Conservation (phyloP, 371 early-diverging fungal species). For the Dichotomocladium elegans region DNA sequence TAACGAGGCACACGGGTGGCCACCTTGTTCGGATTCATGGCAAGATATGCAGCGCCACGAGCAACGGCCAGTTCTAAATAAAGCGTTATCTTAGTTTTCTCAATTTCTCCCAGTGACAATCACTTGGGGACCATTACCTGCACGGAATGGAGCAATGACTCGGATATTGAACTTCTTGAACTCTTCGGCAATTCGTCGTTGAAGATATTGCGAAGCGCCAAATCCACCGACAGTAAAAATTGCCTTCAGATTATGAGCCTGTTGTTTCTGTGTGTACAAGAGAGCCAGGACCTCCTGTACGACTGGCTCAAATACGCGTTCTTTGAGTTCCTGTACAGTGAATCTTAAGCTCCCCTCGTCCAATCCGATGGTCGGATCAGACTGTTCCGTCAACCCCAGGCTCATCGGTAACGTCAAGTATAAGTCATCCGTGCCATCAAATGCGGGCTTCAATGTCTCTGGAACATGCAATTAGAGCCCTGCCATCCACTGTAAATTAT, state of each 20-base stretch:
- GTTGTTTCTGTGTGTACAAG: slow-evolving; percentile 25
- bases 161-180: slow-evolving; percentile 20
- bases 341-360: slow-evolving; percentile 34
- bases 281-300: slow-evolving; percentile 26
- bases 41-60: slow-evolving; percentile 46
- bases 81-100: not conserved
- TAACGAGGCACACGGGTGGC: slow-evolving; percentile 38
- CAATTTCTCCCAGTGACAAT: not conserved
- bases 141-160: slow-evolving; percentile 36
- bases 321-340: slow-evolving; percentile 32
- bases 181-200: slow-evolving; percentile 30
- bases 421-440: slow-evolving; percentile 53
- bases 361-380: slow-evolving; percentile 42
- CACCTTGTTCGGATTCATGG: slow-evolving; percentile 37
- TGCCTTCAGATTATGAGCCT: slow-evolving; percentile 33
- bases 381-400: slow-evolving; percentile 38
- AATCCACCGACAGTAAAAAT: slow-evolving; percentile 49
- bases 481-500: not conserved
- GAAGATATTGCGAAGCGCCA: slow-evolving; percentile 44
- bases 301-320: slow-evolving; percentile 43
- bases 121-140: slow-evolving; percentile 18
- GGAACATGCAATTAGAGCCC: not conserved
- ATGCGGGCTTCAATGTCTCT: slow-evolving; percentile 46
- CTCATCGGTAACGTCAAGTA: slow-evolving; percentile 47
- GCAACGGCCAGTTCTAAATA: slow-evolving; percentile 39